Evolutionary conservation across 352 stramenopile genomes (phyloP).

Genomic region (Paralagenidium karlingii): DNA sequence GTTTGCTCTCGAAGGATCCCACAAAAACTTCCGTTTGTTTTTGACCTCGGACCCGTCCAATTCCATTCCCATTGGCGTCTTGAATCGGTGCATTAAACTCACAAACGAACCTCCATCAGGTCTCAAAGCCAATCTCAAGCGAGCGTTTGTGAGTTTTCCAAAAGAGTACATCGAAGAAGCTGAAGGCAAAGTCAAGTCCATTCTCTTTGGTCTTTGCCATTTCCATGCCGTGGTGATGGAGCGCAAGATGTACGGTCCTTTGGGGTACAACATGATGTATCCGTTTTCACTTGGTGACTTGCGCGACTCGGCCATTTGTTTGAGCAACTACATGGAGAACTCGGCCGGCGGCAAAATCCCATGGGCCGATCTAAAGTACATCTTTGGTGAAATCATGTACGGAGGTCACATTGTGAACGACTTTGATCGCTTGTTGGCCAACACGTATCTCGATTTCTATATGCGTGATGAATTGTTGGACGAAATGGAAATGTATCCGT

Average conservation of each 20-base stretch:
- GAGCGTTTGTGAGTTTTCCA: conserved; percentile 92
- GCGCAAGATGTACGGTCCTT: conserved; percentile 94
- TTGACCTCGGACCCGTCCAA: conserved; percentile 90
- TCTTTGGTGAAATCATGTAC: conserved; percentile 97
- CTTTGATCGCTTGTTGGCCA: conserved; percentile 89
- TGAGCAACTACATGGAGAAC: conserved; percentile 97
- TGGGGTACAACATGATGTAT: conserved; percentile 99
- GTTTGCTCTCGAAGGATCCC: conserved; percentile 87
- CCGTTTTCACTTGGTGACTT: conserved; percentile 95
- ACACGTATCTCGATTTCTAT: conserved; percentile 97
- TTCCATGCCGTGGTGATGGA: conserved; percentile 97
- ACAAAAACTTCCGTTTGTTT: conserved; percentile 93
- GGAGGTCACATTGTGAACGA: conserved; percentile 95
- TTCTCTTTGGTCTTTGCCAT: conserved; percentile 95
- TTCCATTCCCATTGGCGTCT: conserved; percentile 90
- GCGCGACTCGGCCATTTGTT: conserved; percentile 88
- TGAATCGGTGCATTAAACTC: conserved; percentile 95
- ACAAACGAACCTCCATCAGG: conserved; percentile 93
- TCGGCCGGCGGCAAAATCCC: conserved; percentile 90
- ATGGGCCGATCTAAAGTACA: conserved; percentile 94
- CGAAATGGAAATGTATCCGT: conserved; percentile 98
- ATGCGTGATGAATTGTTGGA: conserved; percentile 97
- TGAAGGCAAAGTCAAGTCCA: conserved; percentile 93
- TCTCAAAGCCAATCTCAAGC: conserved; percentile 94
- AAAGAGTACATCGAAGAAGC: conserved; percentile 94